These are phyloP conservation scores for Ammopiptanthus mongolicus DNA, from an alignment of 306 rosid genomes.

Conservation along the genomic window DNA sequence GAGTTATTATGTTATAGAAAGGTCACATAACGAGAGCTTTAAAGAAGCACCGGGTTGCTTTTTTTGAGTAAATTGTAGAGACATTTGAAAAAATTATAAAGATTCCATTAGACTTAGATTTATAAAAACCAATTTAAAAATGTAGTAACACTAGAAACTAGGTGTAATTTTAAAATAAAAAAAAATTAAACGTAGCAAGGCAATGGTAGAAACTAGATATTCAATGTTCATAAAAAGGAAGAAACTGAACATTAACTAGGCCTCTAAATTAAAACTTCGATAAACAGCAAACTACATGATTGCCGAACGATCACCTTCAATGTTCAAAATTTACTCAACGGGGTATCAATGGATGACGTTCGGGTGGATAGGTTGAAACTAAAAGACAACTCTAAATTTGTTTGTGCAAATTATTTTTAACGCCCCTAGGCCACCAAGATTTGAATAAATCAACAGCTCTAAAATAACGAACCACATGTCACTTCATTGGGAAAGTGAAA, in stretches of 20 bases:
- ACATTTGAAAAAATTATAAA: too few relatives aligned
- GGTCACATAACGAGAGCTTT: too few relatives aligned
- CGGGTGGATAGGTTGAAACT: neutral
- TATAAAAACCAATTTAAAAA: too few relatives aligned
- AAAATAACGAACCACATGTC: slow-evolving; percentile 3
- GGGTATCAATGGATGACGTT: neutral
- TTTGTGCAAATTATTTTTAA: slow-evolving; percentile 46
- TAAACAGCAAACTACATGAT: neutral
- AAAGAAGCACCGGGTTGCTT: too few relatives aligned
- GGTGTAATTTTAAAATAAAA: too few relatives aligned
- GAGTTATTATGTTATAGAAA: too few relatives aligned
- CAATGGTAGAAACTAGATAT: neutral
- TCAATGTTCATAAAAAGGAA: neutral
- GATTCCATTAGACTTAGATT: too few relatives aligned
- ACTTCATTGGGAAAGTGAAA: slow-evolving; percentile 7
- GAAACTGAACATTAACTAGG: neutral
- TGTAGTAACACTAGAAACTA: too few relatives aligned
- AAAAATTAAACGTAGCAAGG: too few relatives aligned
- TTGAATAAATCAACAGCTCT: slow-evolving; percentile 26
- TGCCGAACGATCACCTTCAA: neutral
- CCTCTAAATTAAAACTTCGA: neutral
- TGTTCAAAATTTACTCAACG: neutral
- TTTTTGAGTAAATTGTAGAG: too few relatives aligned
- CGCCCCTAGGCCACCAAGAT: slow-evolving; percentile 42
- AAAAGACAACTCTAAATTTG: neutral